Evolutionary conservation across 208 protist genomes (phyloP).

Genomic region (Leishmania turanica): DNA sequence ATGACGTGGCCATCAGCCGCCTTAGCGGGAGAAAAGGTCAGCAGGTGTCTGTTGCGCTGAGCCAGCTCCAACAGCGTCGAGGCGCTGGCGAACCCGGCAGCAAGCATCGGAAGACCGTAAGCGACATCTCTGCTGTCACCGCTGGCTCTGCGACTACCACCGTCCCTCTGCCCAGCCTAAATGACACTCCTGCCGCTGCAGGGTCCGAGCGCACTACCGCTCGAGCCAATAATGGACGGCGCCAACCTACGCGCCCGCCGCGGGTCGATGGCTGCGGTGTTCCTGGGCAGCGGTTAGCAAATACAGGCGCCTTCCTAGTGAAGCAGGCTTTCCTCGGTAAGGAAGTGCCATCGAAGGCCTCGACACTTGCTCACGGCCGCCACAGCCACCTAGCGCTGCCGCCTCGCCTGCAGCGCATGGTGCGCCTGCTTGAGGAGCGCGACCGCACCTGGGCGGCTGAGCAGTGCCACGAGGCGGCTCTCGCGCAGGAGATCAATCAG

Average conservation of each 20-base stretch:
- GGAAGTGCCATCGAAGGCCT: background rate
- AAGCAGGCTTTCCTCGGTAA: conserved; percentile 16
- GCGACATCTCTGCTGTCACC: background rate
- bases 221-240: background rate
- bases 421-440: conserved; percentile 42
- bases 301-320: conserved; percentile 37
- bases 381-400: conserved; percentile 11
- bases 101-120: background rate
- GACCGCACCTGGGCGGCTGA: conserved; percentile 46
- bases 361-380: background rate
- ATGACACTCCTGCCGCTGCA: background rate
- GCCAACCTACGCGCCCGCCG: background rate
- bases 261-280: background rate
- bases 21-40: conserved; percentile 14
- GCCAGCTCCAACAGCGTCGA: conserved; percentile 5
- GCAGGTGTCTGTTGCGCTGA: conserved; percentile 19
- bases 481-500: conserved; percentile 36
- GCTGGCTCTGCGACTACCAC: background rate
- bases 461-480: conserved; percentile 37
- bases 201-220: conserved; percentile 28
- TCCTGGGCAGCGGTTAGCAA: conserved; percentile 2
- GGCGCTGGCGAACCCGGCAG: background rate
- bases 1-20: conserved; percentile 20
- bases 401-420: conserved; percentile 41
- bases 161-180: background rate